Percentiles rank a stretch among this genome's conserved stretches.
Conservation (phyloP, 345 rosid genomes). For the Kernera saxatilis region DNA sequence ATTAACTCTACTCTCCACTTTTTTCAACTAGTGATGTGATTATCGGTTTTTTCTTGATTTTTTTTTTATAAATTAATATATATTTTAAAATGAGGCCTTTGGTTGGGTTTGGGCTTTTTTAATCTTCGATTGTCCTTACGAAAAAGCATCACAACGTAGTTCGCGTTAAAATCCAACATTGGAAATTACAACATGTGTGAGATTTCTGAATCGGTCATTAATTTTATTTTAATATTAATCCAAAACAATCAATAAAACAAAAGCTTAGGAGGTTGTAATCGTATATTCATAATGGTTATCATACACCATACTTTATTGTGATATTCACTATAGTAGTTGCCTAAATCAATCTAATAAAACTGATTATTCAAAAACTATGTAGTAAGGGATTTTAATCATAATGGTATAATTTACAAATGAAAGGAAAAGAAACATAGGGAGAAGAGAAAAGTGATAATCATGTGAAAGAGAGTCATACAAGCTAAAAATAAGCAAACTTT, state of each 20-base stretch:
- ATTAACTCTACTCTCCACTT: background rate
- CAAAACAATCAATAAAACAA: too few relatives aligned
- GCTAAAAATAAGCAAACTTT: conserved; percentile 30
- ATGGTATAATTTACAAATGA: conserved; percentile 25
- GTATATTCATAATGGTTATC: too few relatives aligned
- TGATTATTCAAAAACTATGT: background rate
- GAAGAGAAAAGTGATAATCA: conserved; percentile 29
- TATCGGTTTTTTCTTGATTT: background rate
- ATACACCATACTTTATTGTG: too few relatives aligned
- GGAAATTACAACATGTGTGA: background rate
- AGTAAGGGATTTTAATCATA: conserved; percentile 14
- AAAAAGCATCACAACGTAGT: background rate
- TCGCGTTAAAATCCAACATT: background rate
- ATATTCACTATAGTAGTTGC: too few relatives aligned
- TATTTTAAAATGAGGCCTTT: background rate
- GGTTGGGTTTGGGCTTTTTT: background rate
- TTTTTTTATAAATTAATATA: background rate
- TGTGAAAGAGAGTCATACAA: conserved; percentile 27
- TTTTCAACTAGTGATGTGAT: background rate
- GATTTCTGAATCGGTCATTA: too few relatives aligned
- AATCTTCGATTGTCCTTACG: background rate
- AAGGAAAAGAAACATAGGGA: conserved; percentile 18
- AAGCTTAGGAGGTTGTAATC: too few relatives aligned
- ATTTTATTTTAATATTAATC: too few relatives aligned
- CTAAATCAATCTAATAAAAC: background rate